Conservation (phyloP, 2,329 filamentous ascomycete species). For the Escovopsis sp. region DNA sequence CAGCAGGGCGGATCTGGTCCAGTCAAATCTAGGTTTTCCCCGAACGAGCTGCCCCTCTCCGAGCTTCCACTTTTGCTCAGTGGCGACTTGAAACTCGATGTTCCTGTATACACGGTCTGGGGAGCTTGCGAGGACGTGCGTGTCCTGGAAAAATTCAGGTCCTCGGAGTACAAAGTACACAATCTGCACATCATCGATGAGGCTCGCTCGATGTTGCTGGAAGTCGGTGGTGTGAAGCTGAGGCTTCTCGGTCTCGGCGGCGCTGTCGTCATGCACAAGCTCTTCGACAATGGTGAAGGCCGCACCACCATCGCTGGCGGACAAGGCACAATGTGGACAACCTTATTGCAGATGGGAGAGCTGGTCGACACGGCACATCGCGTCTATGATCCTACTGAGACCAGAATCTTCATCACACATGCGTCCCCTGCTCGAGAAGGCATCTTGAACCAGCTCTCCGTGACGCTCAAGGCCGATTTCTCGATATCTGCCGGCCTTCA, state of each 20-base stretch:
- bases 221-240: conserved; percentile 90
- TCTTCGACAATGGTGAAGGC: conserved; percentile 97
- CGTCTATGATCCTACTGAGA: conserved; percentile 96
- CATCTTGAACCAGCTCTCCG: conserved; percentile 91
- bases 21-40: conserved; percentile 72
- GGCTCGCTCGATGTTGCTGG: conserved; percentile 86
- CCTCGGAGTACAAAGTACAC: conserved; percentile 91
- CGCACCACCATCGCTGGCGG: conserved; percentile 96
- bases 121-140: conserved; percentile 97
- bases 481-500: conserved; percentile 94
- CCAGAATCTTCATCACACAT: conserved; percentile 90
- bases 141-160: conserved; percentile 92
- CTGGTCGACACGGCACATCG: conserved; percentile 94
- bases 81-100: conserved; percentile 79
- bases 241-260: conserved; percentile 85
- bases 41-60: conserved; percentile 76
- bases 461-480: conserved; percentile 95
- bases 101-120: conserved; percentile 98
- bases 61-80: conserved; percentile 81
- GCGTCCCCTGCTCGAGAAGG: conserved; percentile 93
- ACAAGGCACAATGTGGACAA: conserved; percentile 99
- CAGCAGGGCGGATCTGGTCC: conserved; percentile 53
- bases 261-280: conserved; percentile 98
- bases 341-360: conserved; percentile 93
- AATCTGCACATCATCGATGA: conserved; percentile 99